Evolutionary conservation across 176 grass and related monocot genomes (phyloP).

Genomic region (Bolboschoenus planiculmis): DNA sequence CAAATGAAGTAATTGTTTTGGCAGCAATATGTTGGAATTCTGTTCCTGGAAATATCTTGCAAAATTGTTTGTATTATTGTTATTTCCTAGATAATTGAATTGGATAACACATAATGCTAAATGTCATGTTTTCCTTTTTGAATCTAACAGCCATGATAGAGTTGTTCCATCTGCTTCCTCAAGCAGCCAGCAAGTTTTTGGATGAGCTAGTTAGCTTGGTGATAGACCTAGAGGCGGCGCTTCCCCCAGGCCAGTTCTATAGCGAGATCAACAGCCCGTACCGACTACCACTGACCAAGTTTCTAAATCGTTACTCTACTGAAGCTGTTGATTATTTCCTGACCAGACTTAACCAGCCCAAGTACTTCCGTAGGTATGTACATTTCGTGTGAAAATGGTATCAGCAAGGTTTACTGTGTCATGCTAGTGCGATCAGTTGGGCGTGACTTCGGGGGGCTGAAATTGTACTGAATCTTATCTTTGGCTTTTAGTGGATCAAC

Average conservation of each 20-base stretch:
- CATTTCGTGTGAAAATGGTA: not conserved
- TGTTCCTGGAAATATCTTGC: not conserved
- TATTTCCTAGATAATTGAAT: not conserved
- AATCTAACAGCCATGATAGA: constrained; percentile 85
- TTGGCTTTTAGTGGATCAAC: not conserved
- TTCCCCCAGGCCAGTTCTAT: constrained; percentile 87
- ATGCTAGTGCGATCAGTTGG: not conserved
- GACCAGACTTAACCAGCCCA: constrained; percentile 62
- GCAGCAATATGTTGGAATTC: not conserved
- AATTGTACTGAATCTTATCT: not conserved
- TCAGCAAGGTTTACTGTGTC: not conserved
- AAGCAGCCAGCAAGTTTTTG: constrained; percentile 83
- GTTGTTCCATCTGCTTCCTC: constrained; percentile 95
- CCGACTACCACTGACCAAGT: constrained; percentile 85
- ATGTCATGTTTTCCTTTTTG: not conserved
- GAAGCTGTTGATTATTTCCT: constrained; percentile 99
- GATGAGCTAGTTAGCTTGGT: constrained; percentile 94
- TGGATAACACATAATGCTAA: not conserved
- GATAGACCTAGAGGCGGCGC: constrained; percentile 87
- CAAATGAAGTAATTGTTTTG: not conserved
- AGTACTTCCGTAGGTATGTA: constrained; percentile 89
- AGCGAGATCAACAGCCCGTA: constrained; percentile 99
- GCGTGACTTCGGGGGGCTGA: not conserved
- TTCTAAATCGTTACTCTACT: constrained; percentile 78
- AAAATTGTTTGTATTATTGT: not conserved